Evolutionary conservation across 2,329 filamentous ascomycete species (phyloP).

Genomic region (Colletotrichum spaethianum): DNA sequence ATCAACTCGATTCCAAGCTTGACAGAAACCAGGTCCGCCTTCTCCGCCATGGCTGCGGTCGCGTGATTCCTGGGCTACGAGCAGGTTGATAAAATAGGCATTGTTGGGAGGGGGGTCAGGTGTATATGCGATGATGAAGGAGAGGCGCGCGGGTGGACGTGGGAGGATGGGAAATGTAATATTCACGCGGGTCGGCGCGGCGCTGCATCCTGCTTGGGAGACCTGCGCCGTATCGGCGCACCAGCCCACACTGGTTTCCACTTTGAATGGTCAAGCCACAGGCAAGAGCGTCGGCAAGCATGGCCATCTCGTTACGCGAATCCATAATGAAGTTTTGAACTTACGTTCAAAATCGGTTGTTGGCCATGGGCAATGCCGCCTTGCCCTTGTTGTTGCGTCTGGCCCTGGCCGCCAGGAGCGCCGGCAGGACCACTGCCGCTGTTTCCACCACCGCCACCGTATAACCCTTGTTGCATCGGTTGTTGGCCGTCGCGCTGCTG

Average conservation of each 20-base stretch:
- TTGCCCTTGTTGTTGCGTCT: slow-evolving; percentile 70
- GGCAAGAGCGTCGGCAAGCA: slow-evolving; percentile 15
- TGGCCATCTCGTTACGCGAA: slow-evolving; percentile 10
- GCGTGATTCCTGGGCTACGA: slow-evolving; percentile 11
- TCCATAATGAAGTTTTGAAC: slow-evolving; percentile 47
- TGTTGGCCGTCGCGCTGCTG: slow-evolving; percentile 70
- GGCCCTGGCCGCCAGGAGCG: slow-evolving; percentile 71
- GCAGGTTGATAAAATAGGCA: not conserved
- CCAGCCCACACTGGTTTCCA: slow-evolving; percentile 41
- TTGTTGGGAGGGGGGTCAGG: not conserved
- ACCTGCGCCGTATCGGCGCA: slow-evolving; percentile 39
- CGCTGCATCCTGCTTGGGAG: slow-evolving; percentile 29
- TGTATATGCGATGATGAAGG: slow-evolving; percentile 20
- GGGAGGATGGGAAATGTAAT: slow-evolving; percentile 12
- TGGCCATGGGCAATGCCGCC: slow-evolving; percentile 39
- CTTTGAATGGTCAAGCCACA: slow-evolving; percentile 39
- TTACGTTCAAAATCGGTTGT: slow-evolving; percentile 84
- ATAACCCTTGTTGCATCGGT: slow-evolving; percentile 71
- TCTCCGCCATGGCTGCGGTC: slow-evolving; percentile 27
- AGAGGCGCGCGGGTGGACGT: slow-evolving; percentile 13
- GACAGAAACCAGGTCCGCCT: slow-evolving; percentile 35
- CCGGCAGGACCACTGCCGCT: slow-evolving; percentile 54
- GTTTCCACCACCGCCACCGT: slow-evolving; percentile 32
- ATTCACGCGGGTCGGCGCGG: slow-evolving; percentile 29
- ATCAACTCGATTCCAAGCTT: slow-evolving; percentile 3